Base-by-base conservation (phyloP, 2,329 filamentous ascomycete genomes). In the Ophiostoma novo-ulmi region DNA sequence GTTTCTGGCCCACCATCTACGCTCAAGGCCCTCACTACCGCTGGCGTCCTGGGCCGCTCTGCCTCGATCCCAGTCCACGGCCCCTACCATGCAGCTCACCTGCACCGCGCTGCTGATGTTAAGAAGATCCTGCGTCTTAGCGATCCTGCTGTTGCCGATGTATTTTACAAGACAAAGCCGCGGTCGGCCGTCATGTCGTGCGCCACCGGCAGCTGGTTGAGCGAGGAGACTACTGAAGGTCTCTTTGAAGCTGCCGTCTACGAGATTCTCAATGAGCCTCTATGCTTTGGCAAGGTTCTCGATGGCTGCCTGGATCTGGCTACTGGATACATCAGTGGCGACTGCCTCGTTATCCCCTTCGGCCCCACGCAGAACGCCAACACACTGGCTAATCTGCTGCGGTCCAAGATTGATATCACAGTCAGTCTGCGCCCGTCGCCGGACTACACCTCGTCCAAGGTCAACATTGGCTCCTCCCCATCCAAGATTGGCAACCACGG, bases 71-170 rank as follows among this genome's bases (percentile, higher is more conserved):
- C 85, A 0, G 82, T 88, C 36, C 83, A 85, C 73, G 86, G 83
- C 0, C 85, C 86, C 7, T 88, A 87, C 74, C 86, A 88, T 75
- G 84, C 86, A 52, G 73, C 82, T 2, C 85, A 87, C 75, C 78
- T 87, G n/a, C 82, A 87, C 75, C 78, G 78, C 0, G 74, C 75
- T 20, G 77, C 75, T 22, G 80, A 85, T 71, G 77, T 86, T 26
- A 80, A 81, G 65, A 78, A 77, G 71, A 81, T 87, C 36, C 77
- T 87, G 39, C 77, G 78, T 20, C 78, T 85, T 39, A 78, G 81
- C 55, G 80, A 83, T 26, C 75, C 79, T 7, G 75, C 75, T 31
- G 77, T 83, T 11, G 75, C 75, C 41, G 78, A 80, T 55, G 79
- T 79, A 17, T 76, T 86, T 13, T 78, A 78, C 68, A 78, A 78